These are phyloP conservation scores for Chrysoporthe deuterocubensis DNA, from an alignment of 2,329 filamentous ascomycete species.

Conservation along the genomic window DNA sequence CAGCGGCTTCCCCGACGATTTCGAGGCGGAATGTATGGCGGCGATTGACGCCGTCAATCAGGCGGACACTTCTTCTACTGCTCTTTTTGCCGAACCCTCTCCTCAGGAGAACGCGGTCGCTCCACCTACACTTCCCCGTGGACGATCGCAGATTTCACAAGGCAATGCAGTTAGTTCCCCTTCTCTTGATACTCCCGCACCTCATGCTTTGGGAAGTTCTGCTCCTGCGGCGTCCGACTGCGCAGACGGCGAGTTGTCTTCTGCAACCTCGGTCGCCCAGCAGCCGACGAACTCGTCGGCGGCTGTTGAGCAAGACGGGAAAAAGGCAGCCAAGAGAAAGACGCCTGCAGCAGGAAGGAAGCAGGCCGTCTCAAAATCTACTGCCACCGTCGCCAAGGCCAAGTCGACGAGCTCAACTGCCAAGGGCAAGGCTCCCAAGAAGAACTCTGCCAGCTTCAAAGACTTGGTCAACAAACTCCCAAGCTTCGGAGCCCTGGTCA, in stretches of 20 bases:
- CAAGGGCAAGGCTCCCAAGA: background rate
- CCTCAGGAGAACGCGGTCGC: background rate
- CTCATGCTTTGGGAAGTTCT: background rate
- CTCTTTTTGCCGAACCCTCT: background rate
- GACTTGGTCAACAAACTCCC: background rate
- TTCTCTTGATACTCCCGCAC: background rate
- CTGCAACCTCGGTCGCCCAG: background rate
- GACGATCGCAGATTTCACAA: background rate
- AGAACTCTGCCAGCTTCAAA: background rate
- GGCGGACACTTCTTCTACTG: background rate
- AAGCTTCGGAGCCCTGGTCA: too few relatives aligned
- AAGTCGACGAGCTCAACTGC: background rate
- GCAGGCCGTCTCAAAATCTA: background rate
- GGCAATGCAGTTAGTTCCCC: constrained; percentile 6
- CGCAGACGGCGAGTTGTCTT: background rate
- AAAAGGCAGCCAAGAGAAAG: constrained; percentile 2
- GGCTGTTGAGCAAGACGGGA: background rate
- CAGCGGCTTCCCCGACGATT: background rate
- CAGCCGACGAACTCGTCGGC: too few relatives aligned
- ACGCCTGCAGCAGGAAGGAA: background rate
- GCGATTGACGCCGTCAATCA: background rate
- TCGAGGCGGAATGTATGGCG: background rate
- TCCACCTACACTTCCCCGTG: background rate
- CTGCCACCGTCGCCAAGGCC: background rate
- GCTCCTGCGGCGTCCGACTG: background rate